Conservation (phyloP, 768 basidiomycete genomes). For the Gyrodon lividus region DNA sequence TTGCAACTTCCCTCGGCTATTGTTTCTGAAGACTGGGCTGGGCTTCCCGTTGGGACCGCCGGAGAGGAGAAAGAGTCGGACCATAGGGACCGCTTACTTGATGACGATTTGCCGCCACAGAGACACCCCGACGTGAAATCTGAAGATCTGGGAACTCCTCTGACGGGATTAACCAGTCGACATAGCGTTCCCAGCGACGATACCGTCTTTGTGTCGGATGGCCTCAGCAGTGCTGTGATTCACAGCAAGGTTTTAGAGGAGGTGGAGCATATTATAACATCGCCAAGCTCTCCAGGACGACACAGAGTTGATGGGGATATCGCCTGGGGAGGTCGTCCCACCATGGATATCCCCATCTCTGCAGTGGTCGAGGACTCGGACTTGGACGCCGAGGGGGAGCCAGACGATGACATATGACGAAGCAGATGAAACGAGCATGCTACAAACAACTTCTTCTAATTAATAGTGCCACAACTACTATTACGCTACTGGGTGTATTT, state of each 20-base stretch:
- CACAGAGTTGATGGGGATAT: not conserved
- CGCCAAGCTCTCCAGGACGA: conserved; percentile 7
- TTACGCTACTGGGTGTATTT: conserved; percentile 6
- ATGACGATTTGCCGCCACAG: conserved; percentile 3
- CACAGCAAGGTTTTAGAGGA: conserved; percentile 27
- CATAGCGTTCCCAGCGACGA: conserved; percentile 61
- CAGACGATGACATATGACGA: conserved; percentile 49
- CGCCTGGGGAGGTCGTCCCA: conserved; percentile 7
- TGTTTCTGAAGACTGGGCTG: not conserved
- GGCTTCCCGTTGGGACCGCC: not conserved
- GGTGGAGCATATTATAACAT: conserved; percentile 10
- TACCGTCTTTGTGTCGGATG: conserved; percentile 44
- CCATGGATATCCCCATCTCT: conserved; percentile 23
- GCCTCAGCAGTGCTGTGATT: conserved; percentile 25
- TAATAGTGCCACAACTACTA: conserved; percentile 16
- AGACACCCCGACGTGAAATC: conserved; percentile 40
- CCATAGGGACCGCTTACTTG: not conserved
- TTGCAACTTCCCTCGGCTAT: not conserved
- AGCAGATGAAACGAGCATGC: conserved; percentile 32
- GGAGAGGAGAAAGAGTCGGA: conserved; percentile 1
- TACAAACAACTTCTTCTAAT: conserved; percentile 28
- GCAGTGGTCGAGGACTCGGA: conserved; percentile 30
- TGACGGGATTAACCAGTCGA: conserved; percentile 46
- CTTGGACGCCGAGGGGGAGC: conserved; percentile 42
- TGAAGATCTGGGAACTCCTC: conserved; percentile 55